Conservation (phyloP, 495 filamentous ascomycete genomes). For the Pseudotulostoma volvatum region DNA sequence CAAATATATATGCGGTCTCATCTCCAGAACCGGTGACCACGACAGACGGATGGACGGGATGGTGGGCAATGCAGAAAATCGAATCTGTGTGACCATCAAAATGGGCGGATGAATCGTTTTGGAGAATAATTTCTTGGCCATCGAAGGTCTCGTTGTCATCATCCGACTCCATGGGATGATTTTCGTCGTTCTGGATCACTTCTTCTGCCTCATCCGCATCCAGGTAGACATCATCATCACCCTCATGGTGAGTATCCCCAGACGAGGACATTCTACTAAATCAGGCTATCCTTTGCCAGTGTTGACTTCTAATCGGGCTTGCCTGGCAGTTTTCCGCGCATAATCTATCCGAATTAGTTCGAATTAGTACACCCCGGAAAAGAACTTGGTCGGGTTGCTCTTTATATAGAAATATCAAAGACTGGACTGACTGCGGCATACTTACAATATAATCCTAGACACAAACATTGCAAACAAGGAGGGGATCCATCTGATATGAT, state of each 20-base stretch:
- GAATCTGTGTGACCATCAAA: conserved; percentile 79
- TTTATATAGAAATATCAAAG: too few relatives aligned
- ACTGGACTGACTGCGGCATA: too few relatives aligned
- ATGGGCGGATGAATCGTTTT: conserved; percentile 84
- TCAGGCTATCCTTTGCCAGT: too few relatives aligned
- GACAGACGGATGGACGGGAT: conserved; percentile 61
- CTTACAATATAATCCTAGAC: too few relatives aligned
- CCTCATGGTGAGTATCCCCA: conserved; percentile 30
- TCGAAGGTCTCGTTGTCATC: conserved; percentile 40
- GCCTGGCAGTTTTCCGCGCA: too few relatives aligned
- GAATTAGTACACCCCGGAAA: too few relatives aligned
- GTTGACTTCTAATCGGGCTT: too few relatives aligned
- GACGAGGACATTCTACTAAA: conserved; percentile 27
- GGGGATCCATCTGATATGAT: too few relatives aligned
- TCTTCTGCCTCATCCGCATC: conserved; percentile 59
- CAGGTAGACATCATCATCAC: conserved; percentile 41
- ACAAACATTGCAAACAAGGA: too few relatives aligned
- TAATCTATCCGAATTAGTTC: too few relatives aligned
- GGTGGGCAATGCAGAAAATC: conserved; percentile 85
- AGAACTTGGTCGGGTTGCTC: too few relatives aligned
- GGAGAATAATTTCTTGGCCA: conserved; percentile 55
- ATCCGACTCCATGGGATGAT: conserved; percentile 58
- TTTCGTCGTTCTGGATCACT: conserved; percentile 46
- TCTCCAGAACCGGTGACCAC: conserved; percentile 82
- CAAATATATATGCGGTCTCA: conserved; percentile 67